Evolutionary conservation across 1,139 yeast species (phyloP).

Genomic region (Yarrowia galli): DNA sequence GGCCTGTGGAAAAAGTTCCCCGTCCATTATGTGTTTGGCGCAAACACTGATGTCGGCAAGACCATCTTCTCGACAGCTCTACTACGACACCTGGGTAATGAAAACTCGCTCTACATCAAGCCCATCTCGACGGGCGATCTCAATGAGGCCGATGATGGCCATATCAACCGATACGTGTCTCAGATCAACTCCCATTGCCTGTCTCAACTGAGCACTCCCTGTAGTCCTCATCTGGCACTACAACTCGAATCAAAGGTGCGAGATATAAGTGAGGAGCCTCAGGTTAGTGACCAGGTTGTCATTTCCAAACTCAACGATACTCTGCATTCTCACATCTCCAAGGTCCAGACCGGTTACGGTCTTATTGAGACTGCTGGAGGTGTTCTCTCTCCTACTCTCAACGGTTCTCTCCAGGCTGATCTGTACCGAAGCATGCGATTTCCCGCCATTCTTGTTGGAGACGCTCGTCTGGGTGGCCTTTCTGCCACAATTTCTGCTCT

Average conservation of each 20-base stretch:
- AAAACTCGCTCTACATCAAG: constrained; percentile 43
- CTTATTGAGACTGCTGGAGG: constrained; percentile 48
- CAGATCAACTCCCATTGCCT: constrained; percentile 42
- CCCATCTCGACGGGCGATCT: constrained; percentile 48
- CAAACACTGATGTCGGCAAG: constrained; percentile 49
- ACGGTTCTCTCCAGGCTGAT: constrained; percentile 46
- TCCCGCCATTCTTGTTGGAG: constrained; percentile 47
- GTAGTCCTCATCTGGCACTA: constrained; percentile 47
- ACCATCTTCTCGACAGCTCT: constrained; percentile 46
- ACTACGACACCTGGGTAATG: constrained; percentile 41
- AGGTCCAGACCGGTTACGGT: constrained; percentile 41
- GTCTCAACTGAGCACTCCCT: constrained; percentile 44
- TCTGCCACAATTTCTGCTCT: constrained; percentile 47
- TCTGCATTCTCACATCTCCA: constrained; percentile 18
- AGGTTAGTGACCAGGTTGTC: constrained; percentile 20
- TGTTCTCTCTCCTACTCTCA: constrained; percentile 46
- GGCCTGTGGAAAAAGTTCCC: constrained; percentile 38
- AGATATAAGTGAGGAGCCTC: constrained; percentile 9
- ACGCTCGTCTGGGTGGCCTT: constrained; percentile 47
- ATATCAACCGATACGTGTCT: constrained; percentile 40
- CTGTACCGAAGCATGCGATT: constrained; percentile 46
- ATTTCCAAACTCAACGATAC: constrained; percentile 24
- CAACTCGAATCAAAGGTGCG: constrained; percentile 14
- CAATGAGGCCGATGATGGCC: constrained; percentile 44
- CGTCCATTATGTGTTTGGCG: constrained; percentile 54